Base-by-base conservation (phyloP, 2,329 filamentous ascomycete species). In the Talaromyces sp. region DNA sequence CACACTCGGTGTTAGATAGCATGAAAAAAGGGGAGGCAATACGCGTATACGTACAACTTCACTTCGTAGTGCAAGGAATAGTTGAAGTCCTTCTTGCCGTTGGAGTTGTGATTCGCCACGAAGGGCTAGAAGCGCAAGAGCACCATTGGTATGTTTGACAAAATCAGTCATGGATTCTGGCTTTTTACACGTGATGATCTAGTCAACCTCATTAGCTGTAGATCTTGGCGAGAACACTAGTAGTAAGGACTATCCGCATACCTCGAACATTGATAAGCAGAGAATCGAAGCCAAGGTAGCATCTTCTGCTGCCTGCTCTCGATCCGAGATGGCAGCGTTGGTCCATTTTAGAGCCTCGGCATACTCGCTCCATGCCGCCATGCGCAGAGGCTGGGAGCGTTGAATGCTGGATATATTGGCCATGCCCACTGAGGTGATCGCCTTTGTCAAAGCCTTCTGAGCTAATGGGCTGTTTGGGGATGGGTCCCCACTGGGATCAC, bases 211-310 rank as follows among this genome's bases (percentile, higher is more conserved):
- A 14, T 40, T 40, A 40, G 36, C 36, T 40, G 36, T 16, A 40
- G 36, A 23, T n/a, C 36, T n/a, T 40, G 36, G 16, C 14, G n/a
- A 40, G 16, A 14, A 36, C 36, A n/a, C 16, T 40, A n/a, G 14
- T 40, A 5, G 6, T 16, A 4, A 50, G 44, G 23, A 9, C 14
- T 8, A 8, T 16, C 42, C 16, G 18, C 75, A 68, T 73, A 87
- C 85, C 78, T 88, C 85, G 64, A 85, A 88, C 70, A 87, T 77
- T 55, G 85, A 84, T 64, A 88, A 79, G 66, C 85, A 78, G 44
- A 88, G 76, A 33, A 87, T 82, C 8, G 81, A 78, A 65, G 85
- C 77, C 16, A 83, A 77, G 8, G 82, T 77, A 53, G 81, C 74
- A 62, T 77, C 74, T 27, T 71, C 68, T 52, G 67, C 75, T 27